Base-by-base conservation (phyloP, 2,329 filamentous ascomycete genomes). In the Seiridium cupressi region DNA sequence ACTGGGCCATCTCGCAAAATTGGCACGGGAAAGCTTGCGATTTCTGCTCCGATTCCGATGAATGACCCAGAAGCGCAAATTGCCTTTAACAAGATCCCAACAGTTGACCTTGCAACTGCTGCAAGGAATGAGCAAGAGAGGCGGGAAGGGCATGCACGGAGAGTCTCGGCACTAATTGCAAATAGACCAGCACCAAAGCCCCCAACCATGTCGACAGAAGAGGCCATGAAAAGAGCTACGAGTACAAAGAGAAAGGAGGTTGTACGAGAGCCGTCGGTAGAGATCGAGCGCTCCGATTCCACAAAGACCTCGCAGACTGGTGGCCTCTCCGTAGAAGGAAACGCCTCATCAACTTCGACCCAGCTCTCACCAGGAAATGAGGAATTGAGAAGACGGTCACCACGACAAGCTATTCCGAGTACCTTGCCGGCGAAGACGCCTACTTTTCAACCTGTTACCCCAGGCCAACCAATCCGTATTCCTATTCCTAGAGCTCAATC, bases 281-380 rank as follows among this genome's bases (percentile, higher is more conserved):
- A 65, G 32, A 61, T 70, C 61, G 63, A 49, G 59, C 65, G 62
- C 60, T 64, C 65, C 26, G 67, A 59, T 56, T 72, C 68, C 38
- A 70, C 36, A 8, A 69, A 67, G 61, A 68, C 68, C 35, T 58
- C 53, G 7, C 60, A 66, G 46, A 68, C 63, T 4, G 59, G 60
- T n/a, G 64, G 65, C 10, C 60, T 72, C 35, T 73, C 71, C 58
- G 66, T 73, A 66, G 38, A 70, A 67, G 61, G 68, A 69, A 72
- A 72, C 55, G 79, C 76, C 1, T 73, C 71, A 10, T 79, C 78
- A 3, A 81, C 79, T 9, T 81, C 79, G 1, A 75, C 78, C 6
- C 78, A 84, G 65, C 69, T 82, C 5, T 86, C 84, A 3, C 83
- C 83, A 0, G 78, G 76, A 2, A 68, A 73, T 3, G 82, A 84